A percentile compares a stretch with the other conserved stretches of the same genome.
Conservation (phyloP, 73 alveolate genomes). For the Blepharisma stoltei region DNA sequence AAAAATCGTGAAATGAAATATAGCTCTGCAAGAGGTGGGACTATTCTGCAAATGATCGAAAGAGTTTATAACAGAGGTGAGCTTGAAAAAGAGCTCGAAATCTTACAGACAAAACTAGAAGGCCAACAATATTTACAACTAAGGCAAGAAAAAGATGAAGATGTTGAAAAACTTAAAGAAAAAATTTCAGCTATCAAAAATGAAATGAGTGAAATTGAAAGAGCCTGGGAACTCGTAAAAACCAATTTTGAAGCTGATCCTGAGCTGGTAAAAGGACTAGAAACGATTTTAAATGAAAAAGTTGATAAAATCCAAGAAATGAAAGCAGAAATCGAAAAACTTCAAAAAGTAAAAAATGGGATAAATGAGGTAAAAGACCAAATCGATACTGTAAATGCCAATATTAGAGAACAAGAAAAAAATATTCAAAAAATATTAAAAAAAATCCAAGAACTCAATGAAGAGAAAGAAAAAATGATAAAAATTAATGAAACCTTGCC, state of each 20-base stretch:
- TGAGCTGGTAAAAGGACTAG: too few species aligned
- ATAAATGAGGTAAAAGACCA: too few species aligned
- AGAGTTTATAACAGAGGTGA: background rate
- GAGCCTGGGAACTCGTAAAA: slow-evolving; percentile 18
- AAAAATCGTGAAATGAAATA: background rate
- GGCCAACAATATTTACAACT: background rate
- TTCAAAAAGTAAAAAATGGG: too few species aligned
- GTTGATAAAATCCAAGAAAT: too few species aligned
- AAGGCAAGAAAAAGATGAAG: background rate
- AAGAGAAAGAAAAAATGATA: too few species aligned
- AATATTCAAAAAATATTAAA: too few species aligned
- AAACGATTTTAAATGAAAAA: too few species aligned
- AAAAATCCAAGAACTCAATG: too few species aligned
- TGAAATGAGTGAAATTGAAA: background rate
- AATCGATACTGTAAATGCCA: too few species aligned
- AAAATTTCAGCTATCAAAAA: background rate
- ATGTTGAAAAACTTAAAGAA: background rate
- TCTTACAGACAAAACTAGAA: slow-evolving; percentile 5
- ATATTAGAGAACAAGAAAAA: too few species aligned
- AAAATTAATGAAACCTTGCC: too few species aligned
- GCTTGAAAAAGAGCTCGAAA: slow-evolving; percentile 13
- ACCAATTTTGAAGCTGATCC: background rate
- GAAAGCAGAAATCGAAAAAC: too few species aligned
- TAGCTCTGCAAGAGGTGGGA: slow-evolving; percentile 15
- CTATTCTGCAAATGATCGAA: background rate